Percentiles rank a stretch among this genome's conserved stretches.
These are phyloP conservation scores for Debaryomyces subglobosus DNA, from an alignment of 1,139 yeast genomes.

Conservation along the genomic window DNA sequence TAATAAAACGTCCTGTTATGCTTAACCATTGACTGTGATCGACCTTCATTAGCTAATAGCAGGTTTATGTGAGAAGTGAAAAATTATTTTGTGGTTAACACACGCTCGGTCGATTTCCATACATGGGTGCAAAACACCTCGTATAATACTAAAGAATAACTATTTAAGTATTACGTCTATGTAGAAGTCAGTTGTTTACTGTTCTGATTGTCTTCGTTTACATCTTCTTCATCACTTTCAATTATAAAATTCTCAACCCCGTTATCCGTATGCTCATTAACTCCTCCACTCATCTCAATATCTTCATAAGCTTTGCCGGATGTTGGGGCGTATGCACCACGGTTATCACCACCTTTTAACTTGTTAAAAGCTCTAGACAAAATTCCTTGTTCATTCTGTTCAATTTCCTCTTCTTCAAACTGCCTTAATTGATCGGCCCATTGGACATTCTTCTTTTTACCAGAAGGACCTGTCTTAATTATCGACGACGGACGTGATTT, in stretches of 20 bases:
- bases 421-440: slow-evolving; percentile 57
- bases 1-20: not conserved
- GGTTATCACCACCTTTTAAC: slow-evolving; percentile 34
- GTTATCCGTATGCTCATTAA: slow-evolving; percentile 16
- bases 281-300: slow-evolving; percentile 42
- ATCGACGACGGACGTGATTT: slow-evolving; percentile 47
- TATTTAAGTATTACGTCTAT: not conserved
- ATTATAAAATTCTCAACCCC: slow-evolving; percentile 33
- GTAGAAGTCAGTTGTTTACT: not conserved
- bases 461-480: slow-evolving; percentile 40
- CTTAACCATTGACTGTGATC: not conserved
- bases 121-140: slow-evolving; percentile 4
- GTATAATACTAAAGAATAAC: not conserved
- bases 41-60: not conserved
- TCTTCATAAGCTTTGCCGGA: slow-evolving; percentile 30
- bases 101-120: not conserved
- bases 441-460: slow-evolving; percentile 56
- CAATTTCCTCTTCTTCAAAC: slow-evolving; percentile 36
- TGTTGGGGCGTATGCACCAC: slow-evolving; percentile 33
- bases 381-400: slow-evolving; percentile 25
- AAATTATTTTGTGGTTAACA: slow-evolving; percentile 2
- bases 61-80: slow-evolving; percentile 3
- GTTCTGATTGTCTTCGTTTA: slow-evolving; percentile 10
- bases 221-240: slow-evolving; percentile 49
- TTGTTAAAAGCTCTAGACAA: slow-evolving; percentile 44